Percentiles rank a stretch among this genome's conserved stretches.
Conservation (phyloP, 768 basidiomycete genomes). For the Phylloporus rhodoxanthus region DNA sequence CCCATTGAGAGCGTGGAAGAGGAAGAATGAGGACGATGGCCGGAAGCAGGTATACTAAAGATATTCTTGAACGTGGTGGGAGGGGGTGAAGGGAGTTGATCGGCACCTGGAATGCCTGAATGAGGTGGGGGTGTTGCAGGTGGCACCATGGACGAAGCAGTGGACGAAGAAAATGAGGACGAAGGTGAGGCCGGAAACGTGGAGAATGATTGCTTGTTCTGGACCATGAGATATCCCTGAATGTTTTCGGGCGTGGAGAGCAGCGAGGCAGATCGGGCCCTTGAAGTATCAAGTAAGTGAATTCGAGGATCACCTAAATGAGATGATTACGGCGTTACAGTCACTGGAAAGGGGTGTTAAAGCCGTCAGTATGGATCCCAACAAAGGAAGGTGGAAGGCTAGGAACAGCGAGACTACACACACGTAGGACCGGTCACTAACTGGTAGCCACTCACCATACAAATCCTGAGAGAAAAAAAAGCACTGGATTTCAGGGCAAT, state of each 20-base stretch:
- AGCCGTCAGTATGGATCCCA: constrained; percentile 13
- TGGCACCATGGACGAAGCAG: constrained; percentile 37
- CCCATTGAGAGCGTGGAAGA: constrained; percentile 29
- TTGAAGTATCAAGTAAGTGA: constrained; percentile 11
- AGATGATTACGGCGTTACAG: constrained; percentile 28
- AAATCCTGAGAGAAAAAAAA: constrained; percentile 13
- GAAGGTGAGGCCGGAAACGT: constrained; percentile 38
- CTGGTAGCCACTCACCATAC: constrained; percentile 23
- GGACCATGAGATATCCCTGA: constrained; percentile 26
- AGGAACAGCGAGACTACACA: constrained; percentile 20
- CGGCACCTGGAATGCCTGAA: constrained; percentile 39
- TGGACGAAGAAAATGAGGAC: constrained; percentile 42
- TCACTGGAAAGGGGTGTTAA: constrained; percentile 10
- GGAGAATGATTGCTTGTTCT: constrained; percentile 35
- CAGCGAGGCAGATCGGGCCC: constrained; percentile 17
- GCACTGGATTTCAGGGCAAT: constrained; percentile 6
- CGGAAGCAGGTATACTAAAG: constrained; percentile 24
- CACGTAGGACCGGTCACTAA: constrained; percentile 8
- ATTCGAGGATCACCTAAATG: constrained; percentile 24
- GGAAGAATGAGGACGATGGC: constrained; percentile 21
- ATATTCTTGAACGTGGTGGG: constrained; percentile 32
- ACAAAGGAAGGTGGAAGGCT: constrained; percentile 7
- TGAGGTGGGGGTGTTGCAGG: constrained; percentile 32
- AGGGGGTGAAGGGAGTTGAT: constrained; percentile 36
- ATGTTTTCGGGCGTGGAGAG: constrained; percentile 14